Evolutionary conservation across 2,329 filamentous ascomycete species (phyloP), one percentile per base, ranked within the genome.

Genomic region (Ophiostoma piceae): DNA sequence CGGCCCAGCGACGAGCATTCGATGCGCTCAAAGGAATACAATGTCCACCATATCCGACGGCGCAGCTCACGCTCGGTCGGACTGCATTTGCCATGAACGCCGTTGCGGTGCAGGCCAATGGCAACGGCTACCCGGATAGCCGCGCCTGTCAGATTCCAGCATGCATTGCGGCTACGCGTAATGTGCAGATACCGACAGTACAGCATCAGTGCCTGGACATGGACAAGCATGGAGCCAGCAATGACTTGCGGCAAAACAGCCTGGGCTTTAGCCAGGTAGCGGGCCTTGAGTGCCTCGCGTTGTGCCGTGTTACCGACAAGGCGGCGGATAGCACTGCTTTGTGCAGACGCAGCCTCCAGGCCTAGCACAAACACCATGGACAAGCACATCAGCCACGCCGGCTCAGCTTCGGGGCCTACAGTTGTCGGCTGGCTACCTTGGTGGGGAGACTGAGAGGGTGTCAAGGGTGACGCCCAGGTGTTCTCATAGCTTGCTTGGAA

Each of bases 11-110:
- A 75, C 57, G 75, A 76, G 71, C 76, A 77, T 22, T 77, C 73
- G 57, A 76, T 75, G 66, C 77, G 76, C 67, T 78, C 77, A 69
- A 75, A 78, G n/a, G 72, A 73, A 68, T 77, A 77, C 51, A 78
- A 47, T 6, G 77, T 77, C 76, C 77, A 77, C 76, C 76, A 78
- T 22, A 77, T 73, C 26, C 76, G 72, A 43, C 76, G 76, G 11
- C 76, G 74, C 22, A 76, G 73, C 65, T 76, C 74, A n/a, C 74
- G 73, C 47, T 76, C 73, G 1, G 75, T 65, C 65, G 84, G 80
- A 19, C 75, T 76, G 1, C 70, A 68, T 14, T 47, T 68, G 32
- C 51, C 41, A 43, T 70, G 68, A 19, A 54, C 60, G 51, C 69
- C 67, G 70, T 71, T 70, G 26, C 71, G 71, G 69, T 74, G 73